phyloP scores from a whole-genome alignment of 163 green algal species.

The Chlamydomonas reinhardtii region DNA sequence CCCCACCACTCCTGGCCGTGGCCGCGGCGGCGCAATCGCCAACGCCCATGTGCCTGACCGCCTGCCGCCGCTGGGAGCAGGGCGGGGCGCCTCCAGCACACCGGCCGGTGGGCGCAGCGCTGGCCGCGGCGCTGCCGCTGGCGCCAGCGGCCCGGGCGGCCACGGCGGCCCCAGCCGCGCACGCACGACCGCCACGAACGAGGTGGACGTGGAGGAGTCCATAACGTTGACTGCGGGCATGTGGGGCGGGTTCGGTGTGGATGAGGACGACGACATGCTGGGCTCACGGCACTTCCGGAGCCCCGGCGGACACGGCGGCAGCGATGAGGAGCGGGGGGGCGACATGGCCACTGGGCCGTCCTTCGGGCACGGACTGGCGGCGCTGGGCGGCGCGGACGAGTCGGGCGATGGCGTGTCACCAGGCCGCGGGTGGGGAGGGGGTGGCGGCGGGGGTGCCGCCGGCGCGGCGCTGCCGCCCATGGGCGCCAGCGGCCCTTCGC shows the following conservation, averaged over 20 bases:
- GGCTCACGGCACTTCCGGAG: constrained; percentile 31
- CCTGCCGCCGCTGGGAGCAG: constrained; percentile 5
- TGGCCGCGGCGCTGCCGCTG: neutral
- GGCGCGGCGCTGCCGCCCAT: neutral
- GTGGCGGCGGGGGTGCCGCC: neutral
- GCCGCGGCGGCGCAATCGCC: neutral
- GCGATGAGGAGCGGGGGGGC: neutral
- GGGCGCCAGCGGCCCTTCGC: neutral
- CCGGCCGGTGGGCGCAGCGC: neutral
- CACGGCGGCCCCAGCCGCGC: no score
- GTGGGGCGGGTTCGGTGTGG: constrained; percentile 48
- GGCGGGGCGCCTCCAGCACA: neutral
- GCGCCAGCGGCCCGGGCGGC: neutral
- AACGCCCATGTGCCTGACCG: neutral
- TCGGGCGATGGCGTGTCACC: neutral
- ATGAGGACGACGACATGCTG: constrained; percentile 50
- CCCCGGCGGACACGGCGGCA: neutral
- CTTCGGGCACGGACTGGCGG: neutral
- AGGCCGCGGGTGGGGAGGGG: neutral
- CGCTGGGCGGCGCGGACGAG: neutral
- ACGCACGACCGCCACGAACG: neutral
- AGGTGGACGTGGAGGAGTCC: constrained; percentile 46
- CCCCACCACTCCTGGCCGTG: neutral
- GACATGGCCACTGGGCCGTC: neutral
- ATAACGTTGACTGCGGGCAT: constrained; percentile 15